These are phyloP conservation scores for Proliferodiscus dingleyae DNA, from an alignment of 2,329 filamentous ascomycete species.

Conservation along the genomic window DNA sequence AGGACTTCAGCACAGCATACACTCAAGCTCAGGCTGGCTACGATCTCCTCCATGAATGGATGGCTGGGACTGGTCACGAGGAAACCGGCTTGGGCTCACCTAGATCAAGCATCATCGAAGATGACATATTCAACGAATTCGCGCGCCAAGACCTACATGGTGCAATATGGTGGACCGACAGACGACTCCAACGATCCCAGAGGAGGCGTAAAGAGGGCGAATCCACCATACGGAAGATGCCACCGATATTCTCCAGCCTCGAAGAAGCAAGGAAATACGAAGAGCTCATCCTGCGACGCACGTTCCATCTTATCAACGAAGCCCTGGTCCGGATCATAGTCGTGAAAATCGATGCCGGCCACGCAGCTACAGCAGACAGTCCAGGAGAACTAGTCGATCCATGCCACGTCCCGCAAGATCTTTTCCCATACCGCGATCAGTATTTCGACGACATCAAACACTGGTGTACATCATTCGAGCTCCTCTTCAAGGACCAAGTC, in stretches of 20 bases:
- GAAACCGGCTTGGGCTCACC: conserved; percentile 9
- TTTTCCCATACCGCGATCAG: not conserved
- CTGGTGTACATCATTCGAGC: conserved; percentile 6
- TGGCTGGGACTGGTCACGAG: not conserved
- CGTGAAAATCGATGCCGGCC: conserved; percentile 7
- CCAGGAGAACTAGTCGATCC: conserved; percentile 11
- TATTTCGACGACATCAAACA: conserved; percentile 7
- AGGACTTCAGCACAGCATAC: conserved; percentile 8
- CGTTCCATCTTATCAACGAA: conserved; percentile 12
- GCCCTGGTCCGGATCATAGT: conserved; percentile 6
- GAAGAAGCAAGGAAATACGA: conserved; percentile 12
- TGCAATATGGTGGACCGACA: conserved; percentile 9
- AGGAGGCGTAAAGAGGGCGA: conserved; percentile 7
- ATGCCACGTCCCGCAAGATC: conserved; percentile 3
- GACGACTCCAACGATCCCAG: conserved; percentile 4
- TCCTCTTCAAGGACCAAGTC: not conserved
- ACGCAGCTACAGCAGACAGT: conserved; percentile 5
- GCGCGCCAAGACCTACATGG: conserved; percentile 7
- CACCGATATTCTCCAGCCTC: conserved; percentile 5
- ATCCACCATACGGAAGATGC: conserved; percentile 8
- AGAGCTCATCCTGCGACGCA: conserved; percentile 12
- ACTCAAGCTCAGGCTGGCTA: conserved; percentile 11
- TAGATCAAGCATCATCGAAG: conserved; percentile 6
- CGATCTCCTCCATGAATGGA: conserved; percentile 7
- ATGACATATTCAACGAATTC: conserved; percentile 14